These are phyloP conservation scores for Camelina neglecta DNA, from an alignment of 345 rosid genomes.

Conservation along the genomic window DNA sequence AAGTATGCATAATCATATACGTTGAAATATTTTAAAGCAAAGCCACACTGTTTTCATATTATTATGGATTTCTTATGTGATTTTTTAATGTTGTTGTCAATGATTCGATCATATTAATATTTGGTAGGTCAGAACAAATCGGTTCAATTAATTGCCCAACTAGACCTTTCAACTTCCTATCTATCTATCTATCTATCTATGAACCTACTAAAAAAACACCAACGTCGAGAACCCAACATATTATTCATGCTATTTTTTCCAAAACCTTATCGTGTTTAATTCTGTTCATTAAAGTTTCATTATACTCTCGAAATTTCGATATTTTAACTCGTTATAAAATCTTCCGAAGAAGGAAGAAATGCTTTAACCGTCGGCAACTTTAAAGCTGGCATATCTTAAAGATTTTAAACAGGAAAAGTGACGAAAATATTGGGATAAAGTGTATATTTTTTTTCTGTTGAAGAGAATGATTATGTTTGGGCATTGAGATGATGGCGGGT, in stretches of 20 bases:
- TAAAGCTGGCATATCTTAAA: constrained; percentile 17
- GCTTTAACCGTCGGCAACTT: constrained; percentile 22
- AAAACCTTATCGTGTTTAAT: neutral
- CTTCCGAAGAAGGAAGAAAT: neutral
- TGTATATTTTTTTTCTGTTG: neutral
- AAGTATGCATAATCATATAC: constrained; percentile 16
- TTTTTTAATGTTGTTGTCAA: neutral
- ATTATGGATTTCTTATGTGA: neutral
- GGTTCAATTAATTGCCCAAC: constrained; percentile 31
- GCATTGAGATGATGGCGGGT: constrained; percentile 7
- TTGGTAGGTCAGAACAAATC: constrained; percentile 36
- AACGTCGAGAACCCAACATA: neutral
- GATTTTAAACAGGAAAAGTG: neutral
- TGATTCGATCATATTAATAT: constrained; percentile 24
- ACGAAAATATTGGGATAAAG: neutral
- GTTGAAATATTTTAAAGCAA: constrained; percentile 18
- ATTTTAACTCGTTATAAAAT: neutral
- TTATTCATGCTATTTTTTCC: constrained; percentile 1
- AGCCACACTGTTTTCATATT: neutral
- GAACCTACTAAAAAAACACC: neutral
- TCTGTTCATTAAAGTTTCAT: neutral
- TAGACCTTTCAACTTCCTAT: constrained; percentile 9
- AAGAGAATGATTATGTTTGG: constrained; percentile 35
- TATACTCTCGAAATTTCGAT: neutral
- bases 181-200: constrained; percentile 10